phyloP scores from a whole-genome alignment of 768 basidiomycete species.

The Tricholoma sp. region DNA sequence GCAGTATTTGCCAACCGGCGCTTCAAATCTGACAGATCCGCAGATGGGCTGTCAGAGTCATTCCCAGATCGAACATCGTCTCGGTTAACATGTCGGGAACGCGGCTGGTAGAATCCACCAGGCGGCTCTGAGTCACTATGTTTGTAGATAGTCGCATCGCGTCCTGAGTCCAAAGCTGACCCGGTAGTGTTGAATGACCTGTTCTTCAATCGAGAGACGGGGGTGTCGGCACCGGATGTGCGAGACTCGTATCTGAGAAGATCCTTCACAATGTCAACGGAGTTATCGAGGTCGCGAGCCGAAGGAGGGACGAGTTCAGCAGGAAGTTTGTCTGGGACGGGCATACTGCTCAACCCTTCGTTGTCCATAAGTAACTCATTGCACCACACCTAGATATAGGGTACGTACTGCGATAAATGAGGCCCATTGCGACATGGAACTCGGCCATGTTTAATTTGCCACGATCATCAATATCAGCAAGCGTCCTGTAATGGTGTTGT shows the following conservation, averaged over 20 bases:
- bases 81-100: constrained; percentile 81
- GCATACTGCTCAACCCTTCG: constrained; percentile 86
- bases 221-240: constrained; percentile 44
- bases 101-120: constrained; percentile 71
- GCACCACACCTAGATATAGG: not conserved
- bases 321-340: constrained; percentile 83
- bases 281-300: constrained; percentile 79
- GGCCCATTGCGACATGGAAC: constrained; percentile 97
- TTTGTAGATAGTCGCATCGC: constrained; percentile 92
- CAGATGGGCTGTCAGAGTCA: constrained; percentile 55
- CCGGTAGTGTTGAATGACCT: constrained; percentile 64
- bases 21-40: constrained; percentile 85
- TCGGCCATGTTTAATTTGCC: constrained; percentile 94
- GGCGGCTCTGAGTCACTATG: constrained; percentile 61
- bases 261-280: constrained; percentile 85
- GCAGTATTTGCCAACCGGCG: constrained; percentile 75
- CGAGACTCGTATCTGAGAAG: constrained; percentile 85
- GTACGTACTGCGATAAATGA: constrained; percentile 89
- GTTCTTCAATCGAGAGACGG: constrained; percentile 57
- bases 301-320: constrained; percentile 90
- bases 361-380: constrained; percentile 3
- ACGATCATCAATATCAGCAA: constrained; percentile 89
- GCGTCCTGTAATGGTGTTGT: constrained; percentile 52
- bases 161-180: constrained; percentile 48
- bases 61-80: constrained; percentile 68